Conservation (phyloP, 345 rosid species). For the Aethionema arabicum region DNA sequence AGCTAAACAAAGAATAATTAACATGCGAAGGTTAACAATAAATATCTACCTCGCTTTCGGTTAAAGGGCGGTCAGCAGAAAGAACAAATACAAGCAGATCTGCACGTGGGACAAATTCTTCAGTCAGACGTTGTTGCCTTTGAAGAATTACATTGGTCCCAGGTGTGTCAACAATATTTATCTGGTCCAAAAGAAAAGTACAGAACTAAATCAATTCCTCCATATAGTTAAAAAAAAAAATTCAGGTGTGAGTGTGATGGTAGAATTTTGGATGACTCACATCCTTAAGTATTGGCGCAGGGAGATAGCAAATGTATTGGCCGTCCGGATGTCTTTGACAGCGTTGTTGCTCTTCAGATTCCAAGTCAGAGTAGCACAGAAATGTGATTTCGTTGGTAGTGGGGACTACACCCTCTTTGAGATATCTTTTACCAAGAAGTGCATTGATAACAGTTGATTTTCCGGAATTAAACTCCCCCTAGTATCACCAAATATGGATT, state of each 20-base stretch:
- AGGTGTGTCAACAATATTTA: conserved; percentile 88
- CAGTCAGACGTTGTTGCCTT: conserved; percentile 92
- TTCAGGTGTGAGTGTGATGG: conserved; percentile 3
- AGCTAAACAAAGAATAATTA: conserved; percentile 22
- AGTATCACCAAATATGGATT: conserved; percentile 27
- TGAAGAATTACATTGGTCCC: conserved; percentile 97
- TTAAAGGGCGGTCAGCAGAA: conserved; percentile 94
- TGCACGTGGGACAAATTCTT: conserved; percentile 94
- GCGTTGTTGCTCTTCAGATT: conserved; percentile 60
- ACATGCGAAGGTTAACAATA: conserved; percentile 9
- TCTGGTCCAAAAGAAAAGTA: conserved; percentile 48
- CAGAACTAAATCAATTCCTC: conserved; percentile 21
- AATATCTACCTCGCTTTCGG: conserved; percentile 88
- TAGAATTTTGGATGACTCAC: conserved; percentile 44
- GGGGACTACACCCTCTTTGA: conserved; percentile 90
- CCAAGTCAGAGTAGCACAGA: conserved; percentile 63
- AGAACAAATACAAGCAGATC: conserved; percentile 92
- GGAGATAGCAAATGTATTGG: conserved; percentile 79
- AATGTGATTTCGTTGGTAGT: conserved; percentile 95
- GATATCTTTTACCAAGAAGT: conserved; percentile 86
- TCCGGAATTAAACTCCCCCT: conserved; percentile 98
- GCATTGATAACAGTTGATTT: conserved; percentile 95
- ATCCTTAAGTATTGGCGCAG: conserved; percentile 87
- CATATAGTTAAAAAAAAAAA: conserved; percentile 1
- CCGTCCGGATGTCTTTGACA: conserved; percentile 96